phyloP scores from a whole-genome alignment of 805 yeast species.

The Barnettozyma californica region DNA sequence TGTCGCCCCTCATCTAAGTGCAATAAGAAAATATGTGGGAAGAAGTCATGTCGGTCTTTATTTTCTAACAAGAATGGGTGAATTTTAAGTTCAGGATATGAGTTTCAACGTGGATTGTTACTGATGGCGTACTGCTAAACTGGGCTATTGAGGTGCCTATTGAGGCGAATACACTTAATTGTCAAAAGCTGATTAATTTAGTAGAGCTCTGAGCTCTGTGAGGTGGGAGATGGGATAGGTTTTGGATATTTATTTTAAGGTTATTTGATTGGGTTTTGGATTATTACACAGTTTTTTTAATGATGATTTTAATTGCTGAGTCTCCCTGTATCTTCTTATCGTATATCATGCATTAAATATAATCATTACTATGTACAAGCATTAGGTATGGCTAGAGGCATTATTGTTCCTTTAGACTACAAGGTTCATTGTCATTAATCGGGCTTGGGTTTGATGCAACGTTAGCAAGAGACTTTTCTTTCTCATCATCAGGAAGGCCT shows the following conservation, averaged over 20 bases:
- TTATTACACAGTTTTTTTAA: background rate
- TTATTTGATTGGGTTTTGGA: background rate
- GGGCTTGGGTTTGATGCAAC: background rate
- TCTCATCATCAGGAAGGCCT: constrained; percentile 53
- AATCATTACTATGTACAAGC: background rate
- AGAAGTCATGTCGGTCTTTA: background rate
- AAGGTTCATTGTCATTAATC: background rate
- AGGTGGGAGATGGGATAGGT: background rate
- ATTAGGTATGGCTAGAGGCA: too few species aligned
- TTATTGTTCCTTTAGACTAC: too few species aligned
- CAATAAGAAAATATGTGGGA: background rate
- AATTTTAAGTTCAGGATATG: too few species aligned
- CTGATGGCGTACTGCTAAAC: too few species aligned
- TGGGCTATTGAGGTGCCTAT: too few species aligned
- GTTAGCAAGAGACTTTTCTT: constrained; percentile 7
- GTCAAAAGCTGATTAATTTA: too few species aligned
- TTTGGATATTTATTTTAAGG: background rate
- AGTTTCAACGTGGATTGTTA: background rate
- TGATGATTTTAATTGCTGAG: background rate
- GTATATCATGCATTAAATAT: background rate
- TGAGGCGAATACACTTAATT: too few species aligned
- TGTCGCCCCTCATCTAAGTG: background rate
- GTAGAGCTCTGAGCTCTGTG: background rate
- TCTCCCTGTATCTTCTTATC: background rate
- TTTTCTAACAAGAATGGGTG: background rate